Conservation (phyloP, 2,329 filamentous ascomycete genomes). For the Aureobasidium vineae region DNA sequence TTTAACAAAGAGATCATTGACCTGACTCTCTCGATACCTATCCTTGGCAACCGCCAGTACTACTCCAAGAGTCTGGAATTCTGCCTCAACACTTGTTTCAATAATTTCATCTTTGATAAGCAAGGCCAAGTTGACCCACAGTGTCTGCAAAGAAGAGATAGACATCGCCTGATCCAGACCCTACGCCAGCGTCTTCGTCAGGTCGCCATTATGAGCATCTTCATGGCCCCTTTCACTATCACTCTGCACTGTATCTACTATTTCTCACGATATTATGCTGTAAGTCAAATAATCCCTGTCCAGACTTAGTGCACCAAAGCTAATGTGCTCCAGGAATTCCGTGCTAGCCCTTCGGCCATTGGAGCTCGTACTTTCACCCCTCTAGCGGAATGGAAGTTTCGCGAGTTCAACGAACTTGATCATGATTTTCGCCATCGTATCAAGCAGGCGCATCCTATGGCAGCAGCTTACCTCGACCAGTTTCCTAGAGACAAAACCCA, state of each 20-base stretch:
- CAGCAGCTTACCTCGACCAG: constrained; percentile 87
- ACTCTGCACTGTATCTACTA: constrained; percentile 83
- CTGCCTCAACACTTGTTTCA: constrained; percentile 85
- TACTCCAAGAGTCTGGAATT: constrained; percentile 90
- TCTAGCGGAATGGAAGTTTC: constrained; percentile 95
- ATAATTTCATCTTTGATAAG: constrained; percentile 92
- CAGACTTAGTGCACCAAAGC: no score
- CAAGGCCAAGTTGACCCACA: constrained; percentile 81
- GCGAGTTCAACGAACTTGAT: constrained; percentile 94
- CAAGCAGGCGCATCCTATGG: constrained; percentile 93
- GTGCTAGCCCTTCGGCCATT: constrained; percentile 84
- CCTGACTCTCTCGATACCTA: constrained; percentile 79
- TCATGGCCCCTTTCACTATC: constrained; percentile 85
- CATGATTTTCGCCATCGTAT: constrained; percentile 87
- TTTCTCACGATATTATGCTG: constrained; percentile 92
- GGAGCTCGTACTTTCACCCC: constrained; percentile 90
- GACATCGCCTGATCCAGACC: constrained; percentile 73
- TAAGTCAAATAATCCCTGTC: constrained; percentile 43
- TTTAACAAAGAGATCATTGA: constrained; percentile 97
- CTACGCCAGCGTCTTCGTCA: constrained; percentile 76
- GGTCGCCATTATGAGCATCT: constrained; percentile 78
- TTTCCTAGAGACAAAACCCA: constrained; percentile 95
- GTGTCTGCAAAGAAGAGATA: constrained; percentile 80
- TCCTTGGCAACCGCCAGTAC: constrained; percentile 72
- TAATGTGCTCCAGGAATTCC: constrained; percentile 67